Evolutionary conservation across 257 asterid species (phyloP), one percentile per base, ranked within the genome.

Genomic region (Lantana camara): DNA sequence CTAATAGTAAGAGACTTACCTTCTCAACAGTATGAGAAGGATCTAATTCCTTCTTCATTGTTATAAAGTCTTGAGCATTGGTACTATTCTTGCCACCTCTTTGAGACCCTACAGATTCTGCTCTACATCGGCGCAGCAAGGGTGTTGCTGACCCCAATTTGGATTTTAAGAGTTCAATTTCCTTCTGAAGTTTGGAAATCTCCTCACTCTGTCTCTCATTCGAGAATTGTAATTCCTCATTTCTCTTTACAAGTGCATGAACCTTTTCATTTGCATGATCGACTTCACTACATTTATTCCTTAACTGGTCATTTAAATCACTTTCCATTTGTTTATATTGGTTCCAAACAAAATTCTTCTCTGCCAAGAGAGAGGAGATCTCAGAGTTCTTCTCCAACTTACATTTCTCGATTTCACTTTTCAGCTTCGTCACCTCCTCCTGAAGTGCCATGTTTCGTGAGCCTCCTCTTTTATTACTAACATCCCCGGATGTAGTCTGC

Each of bases 281-380:
- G 27, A 64, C 72, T 74, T 87, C 97, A 30, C 71, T 70, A 45
- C 52, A 23, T 67, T 81, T 90, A 41, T 49, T 63, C 64, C 34
- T 73, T 56, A 87, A 69, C 71, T 81, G 77, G 66, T 68, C 64
- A 15, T 57, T 73, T 47, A 73, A 74, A 63, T 79, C 70, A 42
- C 51, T 75, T 81, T 93, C 99, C 96, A 85, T 66, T 58, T 51
- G 62, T 17, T 69, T 76, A 23, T 62, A 84, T 75, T 90, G 97
- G 77, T 93, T 85, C 97, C 97, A 90, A 22, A 83, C 67, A 53
- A 90, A 93, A 1, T 64, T 74, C 67, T 88, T 90, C 82, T 90
- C 97, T 44, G 82, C 70, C 74, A 82, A 52, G 55, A 90, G 82
- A 66, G 82, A 79, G 44, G 83, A 72, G 23, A 85, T 66, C 77